These are phyloP conservation scores for Drosera capensis DNA, from an alignment of 148 eudicot species.

Conservation along the genomic window DNA sequence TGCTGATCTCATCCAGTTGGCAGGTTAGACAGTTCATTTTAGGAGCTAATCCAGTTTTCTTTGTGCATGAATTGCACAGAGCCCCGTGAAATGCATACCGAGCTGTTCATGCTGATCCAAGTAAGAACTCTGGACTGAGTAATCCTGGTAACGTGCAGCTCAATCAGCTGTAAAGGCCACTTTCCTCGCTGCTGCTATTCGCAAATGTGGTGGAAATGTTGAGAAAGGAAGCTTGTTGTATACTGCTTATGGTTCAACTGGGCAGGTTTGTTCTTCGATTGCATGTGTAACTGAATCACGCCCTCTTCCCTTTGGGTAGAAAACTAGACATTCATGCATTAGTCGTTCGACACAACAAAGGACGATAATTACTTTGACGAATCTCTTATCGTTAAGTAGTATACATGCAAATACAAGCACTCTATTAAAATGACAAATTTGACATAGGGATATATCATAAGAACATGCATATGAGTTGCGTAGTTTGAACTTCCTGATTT, in stretches of 20 bases:
- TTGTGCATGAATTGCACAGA: neutral
- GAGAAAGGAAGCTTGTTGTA: constrained; percentile 77
- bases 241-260: constrained; percentile 80
- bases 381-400: no score
- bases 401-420: no score
- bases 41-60: neutral
- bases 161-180: constrained; percentile 68
- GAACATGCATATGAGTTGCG: neutral
- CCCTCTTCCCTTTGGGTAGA: no score
- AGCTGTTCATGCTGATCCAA: no score
- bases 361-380: no score
- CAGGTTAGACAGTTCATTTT: constrained; percentile 27
- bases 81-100: no score
- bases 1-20: constrained; percentile 78
- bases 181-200: constrained; percentile 80
- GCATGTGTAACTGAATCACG: neutral
- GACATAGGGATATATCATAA: neutral
- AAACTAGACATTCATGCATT: no score
- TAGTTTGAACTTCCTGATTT: neutral
- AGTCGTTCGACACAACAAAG: no score
- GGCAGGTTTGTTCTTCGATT: constrained; percentile 47
- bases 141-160: constrained; percentile 34
- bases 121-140: no score
- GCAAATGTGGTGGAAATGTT: constrained; percentile 95
- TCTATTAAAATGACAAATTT: no score